Base-by-base conservation (phyloP, 768 basidiomycete genomes). In the Trametes maxima region DNA sequence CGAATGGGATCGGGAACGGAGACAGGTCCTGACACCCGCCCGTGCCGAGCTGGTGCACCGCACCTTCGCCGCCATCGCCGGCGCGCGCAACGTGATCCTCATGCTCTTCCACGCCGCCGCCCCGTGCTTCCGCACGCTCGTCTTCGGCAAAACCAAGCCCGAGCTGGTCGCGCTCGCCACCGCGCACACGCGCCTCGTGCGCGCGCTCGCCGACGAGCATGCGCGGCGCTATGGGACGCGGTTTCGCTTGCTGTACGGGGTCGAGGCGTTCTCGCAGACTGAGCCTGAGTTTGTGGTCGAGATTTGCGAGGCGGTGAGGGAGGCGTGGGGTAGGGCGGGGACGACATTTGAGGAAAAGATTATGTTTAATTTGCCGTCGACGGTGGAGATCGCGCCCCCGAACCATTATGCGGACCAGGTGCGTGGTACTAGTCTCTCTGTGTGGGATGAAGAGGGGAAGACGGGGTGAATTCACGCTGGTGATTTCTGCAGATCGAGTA, bases 81-180 rank as follows among this genome's bases (percentile, higher is more conserved):
- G 96, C 36, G 78, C 88, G 43, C 97, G 95, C 70, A 82, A 86
- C 62, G 96, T 92, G 50, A 98, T 99, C 73, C 85, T 98, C 46
- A 97, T 98, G 77, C 95, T 98, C 92, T 99, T 98, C 78, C 98
- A 98, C 72, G 97, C 97, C 19, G 96, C 94, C 17, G 94, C 88
- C 12, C 89, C 92, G 24, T 82, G 86, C 51, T 98, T 98, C 83
- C 89, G 97, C 54, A 80, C 88, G 54, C 90, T 98, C 68, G 97
- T 98, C 25, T 99, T 98, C 81, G 86, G 87, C 67, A 95, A 97
- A 74, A 85, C 93, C 19, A 88, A 94, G 75, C 88, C 92, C 67
- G 85, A 97, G 74, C 98, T 97, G 2, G 80, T 98, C 65, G 87
- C 86, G 57, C 87, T 98, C 37, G 97, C 97, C 14, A 82, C 85